These are phyloP conservation scores for Lecanicillium sp. DNA, from an alignment of 2,329 filamentous ascomycete genomes.

Conservation along the genomic window DNA sequence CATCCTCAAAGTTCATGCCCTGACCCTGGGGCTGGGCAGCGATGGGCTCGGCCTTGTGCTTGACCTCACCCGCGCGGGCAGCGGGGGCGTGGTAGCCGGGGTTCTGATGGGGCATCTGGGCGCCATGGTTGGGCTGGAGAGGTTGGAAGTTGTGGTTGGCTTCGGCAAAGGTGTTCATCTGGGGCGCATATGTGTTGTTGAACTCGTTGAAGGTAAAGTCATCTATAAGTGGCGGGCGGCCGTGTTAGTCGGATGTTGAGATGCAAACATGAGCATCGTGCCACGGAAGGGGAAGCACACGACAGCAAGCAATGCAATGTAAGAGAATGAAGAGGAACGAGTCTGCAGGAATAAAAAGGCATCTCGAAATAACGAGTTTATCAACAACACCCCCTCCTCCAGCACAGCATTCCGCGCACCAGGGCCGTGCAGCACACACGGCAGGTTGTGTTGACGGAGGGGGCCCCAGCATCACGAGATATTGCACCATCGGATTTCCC, in stretches of 20 bases:
- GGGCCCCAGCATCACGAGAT: conserved; percentile 47
- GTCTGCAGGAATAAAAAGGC: neutral
- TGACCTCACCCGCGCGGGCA: conserved; percentile 32
- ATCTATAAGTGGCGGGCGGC: conserved; percentile 39
- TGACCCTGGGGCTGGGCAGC: conserved; percentile 32
- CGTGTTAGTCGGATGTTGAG: conserved; percentile 24
- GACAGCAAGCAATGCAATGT: neutral
- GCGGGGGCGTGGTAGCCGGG: conserved; percentile 26
- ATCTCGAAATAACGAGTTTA: conserved; percentile 11
- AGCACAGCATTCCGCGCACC: neutral
- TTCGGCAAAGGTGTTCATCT: conserved; percentile 37
- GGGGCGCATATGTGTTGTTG: conserved; percentile 44
- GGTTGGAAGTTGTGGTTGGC: conserved; percentile 38
- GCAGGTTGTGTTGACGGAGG: conserved; percentile 2
- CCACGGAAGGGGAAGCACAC: too few relatives aligned
- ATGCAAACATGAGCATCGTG: too few relatives aligned
- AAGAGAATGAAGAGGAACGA: neutral
- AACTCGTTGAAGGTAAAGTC: conserved; percentile 54
- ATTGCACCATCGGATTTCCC: conserved; percentile 50
- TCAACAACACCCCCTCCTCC: conserved; percentile 3
- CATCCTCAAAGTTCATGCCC: conserved; percentile 59
- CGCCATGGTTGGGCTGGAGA: conserved; percentile 46
- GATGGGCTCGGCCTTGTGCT: conserved; percentile 40
- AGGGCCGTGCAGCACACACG: conserved; percentile 8
- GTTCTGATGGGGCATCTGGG: conserved; percentile 21